These are phyloP conservation scores for Cordyceps cateniannulata DNA, from an alignment of 2,329 filamentous ascomycete species.

Conservation along the genomic window DNA sequence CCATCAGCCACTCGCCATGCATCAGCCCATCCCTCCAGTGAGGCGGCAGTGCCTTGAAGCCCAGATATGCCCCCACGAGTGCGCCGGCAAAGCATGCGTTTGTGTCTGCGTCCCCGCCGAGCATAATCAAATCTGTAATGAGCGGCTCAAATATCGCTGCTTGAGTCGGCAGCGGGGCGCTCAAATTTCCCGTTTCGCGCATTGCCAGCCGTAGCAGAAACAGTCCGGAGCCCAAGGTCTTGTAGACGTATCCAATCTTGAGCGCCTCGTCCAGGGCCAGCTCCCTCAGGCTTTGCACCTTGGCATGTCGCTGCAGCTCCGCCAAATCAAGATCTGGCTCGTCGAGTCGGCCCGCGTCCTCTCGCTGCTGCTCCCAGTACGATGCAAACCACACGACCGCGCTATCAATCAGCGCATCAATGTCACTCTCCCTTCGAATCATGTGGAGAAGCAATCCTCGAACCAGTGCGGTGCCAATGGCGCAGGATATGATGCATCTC, in stretches of 20 bases:
- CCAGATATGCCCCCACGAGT: slow-evolving; percentile 41
- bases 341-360: slow-evolving; percentile 20
- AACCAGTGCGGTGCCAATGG: slow-evolving; percentile 39
- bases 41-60: slow-evolving; percentile 33
- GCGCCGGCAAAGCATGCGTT: slow-evolving; percentile 48
- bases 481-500: slow-evolving; percentile 43
- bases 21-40: slow-evolving; percentile 41
- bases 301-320: slow-evolving; percentile 28
- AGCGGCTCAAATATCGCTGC: slow-evolving; percentile 36
- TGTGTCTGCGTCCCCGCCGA: slow-evolving; percentile 46
- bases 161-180: slow-evolving; percentile 15
- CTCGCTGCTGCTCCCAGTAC: slow-evolving; percentile 15
- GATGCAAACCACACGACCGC: slow-evolving; percentile 33
- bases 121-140: slow-evolving; percentile 39
- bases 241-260: slow-evolving; percentile 35
- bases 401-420: slow-evolving; percentile 35
- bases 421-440: slow-evolving; percentile 29
- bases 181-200: slow-evolving; percentile 26
- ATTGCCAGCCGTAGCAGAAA: slow-evolving; percentile 34
- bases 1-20: slow-evolving; percentile 38
- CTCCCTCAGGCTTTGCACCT: slow-evolving; percentile 28
- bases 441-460: slow-evolving; percentile 40
- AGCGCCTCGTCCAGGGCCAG: slow-evolving; percentile 37
- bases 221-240: slow-evolving; percentile 43
- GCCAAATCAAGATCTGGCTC: slow-evolving; percentile 30